Evolutionary conservation across 2,329 filamentous ascomycete genomes (phyloP).

Genomic region (Fusarium neocosmosporiellum): DNA sequence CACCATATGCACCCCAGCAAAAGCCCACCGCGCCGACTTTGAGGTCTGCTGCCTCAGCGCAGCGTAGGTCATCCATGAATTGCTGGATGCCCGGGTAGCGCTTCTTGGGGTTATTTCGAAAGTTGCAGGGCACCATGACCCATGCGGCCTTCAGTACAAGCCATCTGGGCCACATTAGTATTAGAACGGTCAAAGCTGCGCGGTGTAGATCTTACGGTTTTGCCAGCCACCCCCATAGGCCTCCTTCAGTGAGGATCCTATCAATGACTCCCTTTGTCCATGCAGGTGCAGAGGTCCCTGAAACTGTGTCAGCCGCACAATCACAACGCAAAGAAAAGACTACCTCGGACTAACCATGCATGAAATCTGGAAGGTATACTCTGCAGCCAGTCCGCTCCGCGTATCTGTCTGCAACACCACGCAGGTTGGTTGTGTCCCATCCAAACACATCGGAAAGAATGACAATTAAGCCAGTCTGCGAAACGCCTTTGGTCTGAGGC

Average conservation of each 20-base stretch:
- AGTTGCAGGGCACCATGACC: neutral
- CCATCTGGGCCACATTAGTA: neutral
- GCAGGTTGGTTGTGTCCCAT: neutral
- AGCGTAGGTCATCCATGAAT: constrained; percentile 6
- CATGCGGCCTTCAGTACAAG: constrained; percentile 1
- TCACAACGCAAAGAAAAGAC: neutral
- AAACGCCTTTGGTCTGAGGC: neutral
- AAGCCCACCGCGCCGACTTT: constrained; percentile 5
- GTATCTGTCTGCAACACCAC: constrained; percentile 2
- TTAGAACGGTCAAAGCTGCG: neutral
- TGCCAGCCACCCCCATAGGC: neutral
- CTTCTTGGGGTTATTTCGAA: constrained; percentile 1
- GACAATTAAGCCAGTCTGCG: neutral
- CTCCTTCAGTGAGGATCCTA: constrained; percentile 1
- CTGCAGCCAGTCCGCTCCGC: neutral
- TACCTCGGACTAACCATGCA: neutral
- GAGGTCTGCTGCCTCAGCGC: neutral
- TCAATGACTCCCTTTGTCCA: constrained; percentile 1
- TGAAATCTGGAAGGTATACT: constrained; percentile 5
- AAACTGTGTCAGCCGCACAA: neutral
- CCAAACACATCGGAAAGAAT: neutral
- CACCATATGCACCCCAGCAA: constrained; percentile 5
- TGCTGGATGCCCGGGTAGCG: neutral
- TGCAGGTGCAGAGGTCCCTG: constrained; percentile 5
- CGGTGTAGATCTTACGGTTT: neutral